Evolutionary conservation across 768 basidiomycete species (phyloP), one percentile per base, ranked within the genome.

Genomic region (Mycena amicta): DNA sequence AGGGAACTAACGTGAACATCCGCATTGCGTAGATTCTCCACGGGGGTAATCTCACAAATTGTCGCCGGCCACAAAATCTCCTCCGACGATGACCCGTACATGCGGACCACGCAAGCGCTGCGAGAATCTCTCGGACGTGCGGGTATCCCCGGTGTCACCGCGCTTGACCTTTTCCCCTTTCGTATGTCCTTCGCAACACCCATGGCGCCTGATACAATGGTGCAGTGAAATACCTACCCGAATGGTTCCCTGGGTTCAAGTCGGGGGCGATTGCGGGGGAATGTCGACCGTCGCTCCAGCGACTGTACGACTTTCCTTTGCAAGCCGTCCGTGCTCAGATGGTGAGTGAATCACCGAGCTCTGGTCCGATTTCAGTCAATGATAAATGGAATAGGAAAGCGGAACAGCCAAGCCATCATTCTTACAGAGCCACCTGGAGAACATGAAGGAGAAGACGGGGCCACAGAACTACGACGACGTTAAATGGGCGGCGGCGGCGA

Each of bases 221-320:
- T 49, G 25, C 56, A 79, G 78, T 79, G 50, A 74, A 70, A 63
- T 67, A 77, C 52, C 61, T 79, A 16, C 77, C 77, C 1, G 56
- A 33, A 18, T 79, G 77, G 77, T 46, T 76, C 8, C 78, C 78
- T 22, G 78, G 77, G 1, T 68, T 73, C 20, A 66, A 69, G 37
- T 78, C 71, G 53, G 68, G 72, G 40, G 66, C 65, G 26, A 70
- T 70, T 45, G 78, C n/a, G n/a, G n/a, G n/a, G n/a, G n/a, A n/a
- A 18, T 72, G 74, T 65, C 67, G 67, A 33, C 66, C 50, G 40
- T 62, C 63, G 18, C 67, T 74, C 26, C 52, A 68, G 2, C 65
- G 66, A 23, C 66, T 78, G 68, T 67, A 70, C 49, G 70, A 76
- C 16, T 66, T 67, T 25, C 77, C 76, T 0, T 72, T 74, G 50